Evolutionary conservation across 176 grass and related monocot genomes (phyloP), one percentile per base, ranked within the genome.

Genomic region (Avena insularis): DNA sequence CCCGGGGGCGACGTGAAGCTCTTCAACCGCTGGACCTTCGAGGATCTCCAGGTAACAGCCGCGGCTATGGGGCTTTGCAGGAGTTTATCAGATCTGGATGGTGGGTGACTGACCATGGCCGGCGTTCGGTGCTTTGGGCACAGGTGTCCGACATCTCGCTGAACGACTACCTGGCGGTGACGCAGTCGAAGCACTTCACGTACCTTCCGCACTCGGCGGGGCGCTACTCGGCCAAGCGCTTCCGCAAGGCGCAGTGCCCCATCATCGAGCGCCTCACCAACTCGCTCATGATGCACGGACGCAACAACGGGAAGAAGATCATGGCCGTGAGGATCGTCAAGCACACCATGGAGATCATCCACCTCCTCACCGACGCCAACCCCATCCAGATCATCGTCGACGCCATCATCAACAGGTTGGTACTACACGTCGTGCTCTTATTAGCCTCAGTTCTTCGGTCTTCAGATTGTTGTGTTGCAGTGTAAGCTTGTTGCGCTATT

Each of bases 261-360:
- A 93, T 97, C 82, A 77, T 97, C 36, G 91, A 95, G 85, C 92
- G 95, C 79, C 91, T 97, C 66, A 93, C 95, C 70, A 97, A 97
- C 87, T 97, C 93, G 0, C 87, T 95, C 79, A 97, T 97, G 95
- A 97, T 97, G 95, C 93, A 97, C 59, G 95, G 93, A 2, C 91
- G 93, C 82, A 97, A 97, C 85, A 97, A 95, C 79, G 95, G 91
- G 0, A 98, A 98, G 87, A 95, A 98, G 59, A 63, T 98, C 79
- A 80, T 95, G 87, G 95, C 95, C 17, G 93, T 97, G 16, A 74
- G 91, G 48, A 97, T 97, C 53, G 68, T 97, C 33, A 95, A 97
- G 82, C 95, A 97, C 76, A 79, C 95, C 69, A 88, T 97, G 80
- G 93, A 98, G 77, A 98, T 95, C 53, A 98, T 98, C 57, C 87